phyloP scores from a whole-genome alignment of 208 protist genomes.

The Leishmania major region DNA sequence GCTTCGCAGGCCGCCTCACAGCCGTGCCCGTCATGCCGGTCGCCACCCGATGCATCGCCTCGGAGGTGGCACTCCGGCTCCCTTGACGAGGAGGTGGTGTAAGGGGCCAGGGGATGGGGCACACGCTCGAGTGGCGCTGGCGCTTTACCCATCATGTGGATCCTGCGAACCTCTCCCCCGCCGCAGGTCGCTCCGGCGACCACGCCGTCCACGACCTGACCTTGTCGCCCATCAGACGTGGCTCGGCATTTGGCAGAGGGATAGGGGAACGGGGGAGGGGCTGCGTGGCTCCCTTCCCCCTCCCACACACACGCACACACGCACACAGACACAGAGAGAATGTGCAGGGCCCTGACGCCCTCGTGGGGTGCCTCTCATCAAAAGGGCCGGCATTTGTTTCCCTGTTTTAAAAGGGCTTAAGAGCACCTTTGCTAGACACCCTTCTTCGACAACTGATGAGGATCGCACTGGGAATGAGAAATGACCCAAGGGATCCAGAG shows the following conservation, averaged over 20 bases:
- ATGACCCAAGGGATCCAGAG: conserved; percentile 40
- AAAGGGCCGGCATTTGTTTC: background rate
- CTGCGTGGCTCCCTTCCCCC: background rate
- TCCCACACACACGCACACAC: background rate
- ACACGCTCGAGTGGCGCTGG: background rate
- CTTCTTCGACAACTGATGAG: conserved; percentile 57
- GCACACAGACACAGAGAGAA: too few species aligned
- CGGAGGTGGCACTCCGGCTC: background rate
- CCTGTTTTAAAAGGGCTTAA: background rate
- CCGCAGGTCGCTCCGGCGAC: background rate
- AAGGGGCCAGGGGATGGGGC: background rate
- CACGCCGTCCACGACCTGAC: background rate
- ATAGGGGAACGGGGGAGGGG: background rate
- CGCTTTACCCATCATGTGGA: background rate
- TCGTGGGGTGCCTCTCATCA: background rate
- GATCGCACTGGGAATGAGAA: conserved; percentile 29
- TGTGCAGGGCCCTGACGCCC: background rate
- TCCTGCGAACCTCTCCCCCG: background rate
- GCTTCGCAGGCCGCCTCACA: too few species aligned
- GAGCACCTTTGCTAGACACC: background rate
- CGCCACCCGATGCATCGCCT: background rate
- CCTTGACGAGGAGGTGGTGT: background rate
- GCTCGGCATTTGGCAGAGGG: background rate
- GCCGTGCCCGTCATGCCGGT: background rate
- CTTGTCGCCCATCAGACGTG: background rate